Evolutionary conservation across 1,284 basidiomycete genomes (phyloP).

Genomic region (Leucoagaricus sp.): DNA sequence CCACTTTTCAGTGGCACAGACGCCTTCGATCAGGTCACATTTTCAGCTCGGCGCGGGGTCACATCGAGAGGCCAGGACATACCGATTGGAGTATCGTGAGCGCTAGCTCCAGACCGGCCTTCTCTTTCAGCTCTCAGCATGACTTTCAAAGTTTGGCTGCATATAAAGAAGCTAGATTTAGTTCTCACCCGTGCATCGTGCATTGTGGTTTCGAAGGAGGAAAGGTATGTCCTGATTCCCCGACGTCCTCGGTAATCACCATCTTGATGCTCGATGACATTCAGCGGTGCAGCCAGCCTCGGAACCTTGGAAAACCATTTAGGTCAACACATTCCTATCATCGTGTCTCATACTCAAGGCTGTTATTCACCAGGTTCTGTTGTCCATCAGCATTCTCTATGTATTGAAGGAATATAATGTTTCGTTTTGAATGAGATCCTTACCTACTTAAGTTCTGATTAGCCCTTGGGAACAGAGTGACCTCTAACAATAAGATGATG

Average conservation of each 20-base stretch:
- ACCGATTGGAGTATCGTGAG: background rate
- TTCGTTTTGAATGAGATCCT: background rate
- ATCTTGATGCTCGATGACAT: background rate
- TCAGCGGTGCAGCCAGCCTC: background rate
- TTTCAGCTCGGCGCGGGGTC: background rate
- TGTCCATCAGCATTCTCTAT: too few relatives aligned
- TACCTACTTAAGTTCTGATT: background rate
- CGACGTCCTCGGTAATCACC: constrained; percentile 12
- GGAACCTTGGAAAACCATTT: background rate
- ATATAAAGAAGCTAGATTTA: background rate
- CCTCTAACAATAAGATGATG: background rate
- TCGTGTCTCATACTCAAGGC: too few relatives aligned
- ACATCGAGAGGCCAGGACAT: background rate
- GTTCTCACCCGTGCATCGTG: background rate
- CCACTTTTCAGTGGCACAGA: background rate
- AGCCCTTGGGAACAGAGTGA: background rate
- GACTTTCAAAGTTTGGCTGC: constrained; percentile 4
- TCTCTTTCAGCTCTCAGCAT: constrained; percentile 5
- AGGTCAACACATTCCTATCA: too few relatives aligned
- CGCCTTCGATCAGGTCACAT: background rate
- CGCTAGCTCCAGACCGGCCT: background rate
- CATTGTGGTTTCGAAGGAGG: background rate
- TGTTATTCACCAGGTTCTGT: too few relatives aligned
- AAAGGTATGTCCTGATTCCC: background rate
- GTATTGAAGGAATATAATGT: too few relatives aligned